These are phyloP conservation scores for Arthrobotrys sphaeroides DNA, from an alignment of 2,329 filamentous ascomycete species.

Conservation along the genomic window DNA sequence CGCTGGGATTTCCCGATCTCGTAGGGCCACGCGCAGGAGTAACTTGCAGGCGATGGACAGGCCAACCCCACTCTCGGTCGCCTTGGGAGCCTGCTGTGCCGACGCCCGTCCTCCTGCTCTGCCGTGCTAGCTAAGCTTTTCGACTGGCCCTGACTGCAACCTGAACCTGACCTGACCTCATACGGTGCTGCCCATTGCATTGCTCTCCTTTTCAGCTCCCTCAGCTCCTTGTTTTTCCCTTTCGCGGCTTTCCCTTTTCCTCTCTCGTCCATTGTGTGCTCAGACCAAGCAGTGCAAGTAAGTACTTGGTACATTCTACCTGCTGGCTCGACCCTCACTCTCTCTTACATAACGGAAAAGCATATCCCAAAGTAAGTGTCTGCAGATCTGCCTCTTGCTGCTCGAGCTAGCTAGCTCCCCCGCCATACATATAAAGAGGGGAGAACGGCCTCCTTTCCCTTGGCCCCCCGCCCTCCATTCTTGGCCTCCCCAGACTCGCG, in stretches of 20 bases:
- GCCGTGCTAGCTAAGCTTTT: slow-evolving; percentile 26
- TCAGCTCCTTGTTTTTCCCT: no score
- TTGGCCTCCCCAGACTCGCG: not conserved
- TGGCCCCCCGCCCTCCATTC: slow-evolving; percentile 11
- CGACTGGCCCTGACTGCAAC: not conserved
- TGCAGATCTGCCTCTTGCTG: no score
- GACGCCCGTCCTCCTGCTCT: slow-evolving; percentile 1
- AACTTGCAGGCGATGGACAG: slow-evolving; percentile 30
- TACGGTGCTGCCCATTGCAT: not conserved
- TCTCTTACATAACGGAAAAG: slow-evolving; percentile 13
- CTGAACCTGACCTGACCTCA: not conserved
- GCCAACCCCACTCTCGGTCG: slow-evolving; percentile 10
- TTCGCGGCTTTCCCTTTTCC: not conserved
- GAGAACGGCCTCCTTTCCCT: slow-evolving; percentile 2
- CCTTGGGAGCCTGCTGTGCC: slow-evolving; percentile 23
- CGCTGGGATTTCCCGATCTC: slow-evolving; percentile 48
- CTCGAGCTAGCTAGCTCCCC: not conserved
- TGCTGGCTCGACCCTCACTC: not conserved
- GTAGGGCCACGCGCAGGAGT: slow-evolving; percentile 46
- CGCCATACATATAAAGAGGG: slow-evolving; percentile 34
- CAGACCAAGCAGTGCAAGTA: not conserved
- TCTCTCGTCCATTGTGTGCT: not conserved
- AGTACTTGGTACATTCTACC: not conserved
- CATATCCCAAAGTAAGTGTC: slow-evolving; percentile 7
- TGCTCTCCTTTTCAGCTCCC: no score